phyloP scores from a whole-genome alignment of 148 eudicot genomes.

The Dianthus caryophyllus region DNA sequence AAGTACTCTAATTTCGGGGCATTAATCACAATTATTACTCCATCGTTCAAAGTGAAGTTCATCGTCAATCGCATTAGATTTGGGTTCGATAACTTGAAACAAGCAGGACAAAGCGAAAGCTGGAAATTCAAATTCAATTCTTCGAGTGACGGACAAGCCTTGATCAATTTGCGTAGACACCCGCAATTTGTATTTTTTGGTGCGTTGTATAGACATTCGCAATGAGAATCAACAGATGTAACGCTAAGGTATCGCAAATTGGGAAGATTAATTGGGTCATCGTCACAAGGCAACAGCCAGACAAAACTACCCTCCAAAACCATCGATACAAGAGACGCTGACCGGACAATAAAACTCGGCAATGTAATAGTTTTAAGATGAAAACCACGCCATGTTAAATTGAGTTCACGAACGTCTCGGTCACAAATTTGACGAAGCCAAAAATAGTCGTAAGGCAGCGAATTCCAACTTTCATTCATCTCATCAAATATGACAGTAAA shows the following conservation, averaged over 20 bases:
- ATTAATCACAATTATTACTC: not conserved
- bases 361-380: not conserved
- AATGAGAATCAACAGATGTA: too few relatives aligned
- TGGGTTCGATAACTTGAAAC: not conserved
- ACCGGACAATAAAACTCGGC: too few relatives aligned
- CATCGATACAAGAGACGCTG: not conserved
- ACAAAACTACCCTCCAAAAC: not conserved
- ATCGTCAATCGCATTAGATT: not conserved
- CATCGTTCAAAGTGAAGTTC: not conserved
- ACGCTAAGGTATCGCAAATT: not conserved
- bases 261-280: not conserved
- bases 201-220: too few relatives aligned
- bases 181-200: too few relatives aligned
- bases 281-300: not conserved
- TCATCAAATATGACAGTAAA: too few relatives aligned
- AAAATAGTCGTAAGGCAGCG: not conserved
- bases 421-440: not conserved
- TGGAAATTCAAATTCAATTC: not conserved
- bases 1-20: too few relatives aligned
- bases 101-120: too few relatives aligned
- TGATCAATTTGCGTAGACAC: not conserved
- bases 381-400: not conserved
- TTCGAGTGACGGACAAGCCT: constrained; percentile 1
- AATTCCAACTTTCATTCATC: not conserved
- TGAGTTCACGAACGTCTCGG: not conserved